Base-by-base conservation (phyloP, 78 protist species). In the Isochrysis galbana region DNA sequence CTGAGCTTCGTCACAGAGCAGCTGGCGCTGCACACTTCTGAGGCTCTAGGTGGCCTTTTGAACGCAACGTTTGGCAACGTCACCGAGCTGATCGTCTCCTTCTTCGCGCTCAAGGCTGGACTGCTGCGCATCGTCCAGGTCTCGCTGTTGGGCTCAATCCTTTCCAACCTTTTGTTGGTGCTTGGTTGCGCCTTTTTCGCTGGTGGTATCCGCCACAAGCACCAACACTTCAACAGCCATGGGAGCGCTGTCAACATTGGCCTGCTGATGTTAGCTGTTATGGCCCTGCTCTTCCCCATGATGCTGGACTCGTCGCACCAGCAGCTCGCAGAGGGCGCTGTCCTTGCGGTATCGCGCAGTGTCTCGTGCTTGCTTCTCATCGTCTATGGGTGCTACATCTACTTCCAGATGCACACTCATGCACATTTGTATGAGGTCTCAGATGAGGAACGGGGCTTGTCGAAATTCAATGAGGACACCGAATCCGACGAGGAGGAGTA, bases 1-100 rank as follows among this genome's bases (percentile, higher is more conserved):
- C 91, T 94, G 23, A 91, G 94, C 38, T 25, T 21, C 87, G 92
- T 87, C 29, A 94, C 95, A 2, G 95, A 94, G 91, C 91, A 94
- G 47, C 92, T 94, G 0, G 91, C 94, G 25, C 0, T 47, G 46
- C 94, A 82, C 69, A 88, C 93, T 0, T 29, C 61, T 5, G 93
- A 94, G 34, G n/a, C 84, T 4, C 23, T 93, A 7, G 96, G 96
- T 21, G 96, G 93, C 1, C 84, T 95, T 36, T 90, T 95, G 38
- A 95, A 95, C 80, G 96, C 94, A 1, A 95, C 96, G 38, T 92
- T 95, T 38, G 96, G 96, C 83, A 93, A 92, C 72, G 93, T 91
- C 17, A 90, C 90, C n/a, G 96, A 95, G 86, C n/a, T 95, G 41
- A 93, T 95, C 46, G 84, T 95, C 36, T 32, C 86, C 34, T 0